Evolutionary conservation across 129 eudicot species (phyloP).

Genomic region (Solidago caesia): DNA sequence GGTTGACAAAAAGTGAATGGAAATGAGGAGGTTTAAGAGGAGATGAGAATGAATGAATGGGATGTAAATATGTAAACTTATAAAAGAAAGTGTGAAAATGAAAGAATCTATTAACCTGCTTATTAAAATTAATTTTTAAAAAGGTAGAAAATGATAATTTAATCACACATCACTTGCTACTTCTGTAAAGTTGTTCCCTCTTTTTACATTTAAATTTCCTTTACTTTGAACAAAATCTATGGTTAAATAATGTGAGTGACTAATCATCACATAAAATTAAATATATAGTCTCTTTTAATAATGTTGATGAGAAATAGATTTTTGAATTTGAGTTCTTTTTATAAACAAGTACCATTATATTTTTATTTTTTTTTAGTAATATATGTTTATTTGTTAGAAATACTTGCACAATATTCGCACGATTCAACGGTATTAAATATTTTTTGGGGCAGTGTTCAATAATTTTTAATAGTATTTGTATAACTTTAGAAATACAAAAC

Average conservation of each 20-base stretch:
- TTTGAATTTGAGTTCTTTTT: not conserved
- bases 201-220: slow-evolving; percentile 25
- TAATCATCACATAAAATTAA: not conserved
- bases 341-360: too few relatives aligned
- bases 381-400: too few relatives aligned
- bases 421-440: too few relatives aligned
- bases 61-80: slow-evolving; percentile 34
- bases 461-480: too few relatives aligned
- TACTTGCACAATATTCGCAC: too few relatives aligned
- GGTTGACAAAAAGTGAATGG: not conserved
- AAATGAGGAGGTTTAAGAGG: slow-evolving; percentile 37
- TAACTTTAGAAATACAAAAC: too few relatives aligned
- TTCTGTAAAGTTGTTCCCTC: slow-evolving; percentile 53
- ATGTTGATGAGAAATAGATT: not conserved
- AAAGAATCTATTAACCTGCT: slow-evolving; percentile 22
- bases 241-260: not conserved
- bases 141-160: slow-evolving; percentile 10
- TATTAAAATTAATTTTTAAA: not conserved
- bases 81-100: slow-evolving; percentile 20
- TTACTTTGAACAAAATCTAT: slow-evolving; percentile 25
- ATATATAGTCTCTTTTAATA: not conserved
- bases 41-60: slow-evolving; percentile 45
- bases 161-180: slow-evolving; percentile 43
- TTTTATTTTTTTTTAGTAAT: too few relatives aligned
- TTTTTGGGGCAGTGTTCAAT: too few relatives aligned